Evolutionary conservation across 2,329 filamentous ascomycete genomes (phyloP), one percentile per base, ranked within the genome.

Genomic region (Epichloe uncinata): DNA sequence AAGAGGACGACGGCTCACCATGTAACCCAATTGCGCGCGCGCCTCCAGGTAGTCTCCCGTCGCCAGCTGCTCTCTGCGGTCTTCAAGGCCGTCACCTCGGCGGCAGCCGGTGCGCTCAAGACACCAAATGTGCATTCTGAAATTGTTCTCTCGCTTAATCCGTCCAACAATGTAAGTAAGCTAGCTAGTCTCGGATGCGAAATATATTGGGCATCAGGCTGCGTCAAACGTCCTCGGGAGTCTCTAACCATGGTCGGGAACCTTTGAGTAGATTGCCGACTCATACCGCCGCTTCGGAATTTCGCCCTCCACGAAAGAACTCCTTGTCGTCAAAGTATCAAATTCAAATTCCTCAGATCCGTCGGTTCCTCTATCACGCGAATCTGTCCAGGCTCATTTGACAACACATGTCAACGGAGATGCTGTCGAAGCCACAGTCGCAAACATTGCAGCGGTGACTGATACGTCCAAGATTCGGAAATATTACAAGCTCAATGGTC

Each of bases 201-300:
- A 15, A 36, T n/a, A 36, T 7, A 36, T 7, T n/a, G 6, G 13
- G 15, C 35, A n/a, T 12, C 35, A 36, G 6, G 35, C 15, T n/a
- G 35, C 15, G 35, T n/a, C 15, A 7, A 36, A n/a, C 15, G 13
- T 12, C 35, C 13, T 36, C 12, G 35, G 35, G 12, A 2, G 4
- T 13, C 2, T 13, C 12, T 13, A 36, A n/a, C 42, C 20, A n/a
- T 4, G 42, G 8, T 20, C 37, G 44, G 30, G 12, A n/a, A 16
- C 15, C 3, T 15, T 26, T 16, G 20, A 12, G 20, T 30, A 94
- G 88, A 97, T 98, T 61, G 79, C 88, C 47, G 90, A 96, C 58
- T 84, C 89, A 0, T 97, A 97, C 67, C 84, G 87, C 34, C 83
- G 84, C 49, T 95, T 93, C 61, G 93, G 93, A 45, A 82, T 97